These are phyloP conservation scores for Paspalum notatum DNA, from an alignment of 176 grass and related monocot species.

Conservation along the genomic window DNA sequence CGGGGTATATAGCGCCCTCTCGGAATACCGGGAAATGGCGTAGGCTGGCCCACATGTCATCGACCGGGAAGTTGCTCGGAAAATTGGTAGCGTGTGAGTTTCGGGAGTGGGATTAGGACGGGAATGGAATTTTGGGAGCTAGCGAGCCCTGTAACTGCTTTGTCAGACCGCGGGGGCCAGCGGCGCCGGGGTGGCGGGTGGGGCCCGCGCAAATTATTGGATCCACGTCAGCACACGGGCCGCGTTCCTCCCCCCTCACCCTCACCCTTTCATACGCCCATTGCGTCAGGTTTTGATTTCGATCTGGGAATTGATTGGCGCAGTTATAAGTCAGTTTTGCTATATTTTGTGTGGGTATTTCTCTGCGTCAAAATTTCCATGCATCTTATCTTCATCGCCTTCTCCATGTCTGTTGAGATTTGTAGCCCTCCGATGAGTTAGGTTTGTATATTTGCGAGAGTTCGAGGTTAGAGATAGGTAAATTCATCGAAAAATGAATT, in stretches of 20 bases:
- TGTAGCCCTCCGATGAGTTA: too few species aligned
- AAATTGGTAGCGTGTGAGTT: not conserved
- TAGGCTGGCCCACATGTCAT: constrained; percentile 31
- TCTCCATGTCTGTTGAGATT: too few species aligned
- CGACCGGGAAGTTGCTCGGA: not conserved
- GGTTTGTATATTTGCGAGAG: too few species aligned
- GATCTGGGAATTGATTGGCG: too few species aligned
- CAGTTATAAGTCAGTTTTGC: too few species aligned
- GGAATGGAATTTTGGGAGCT: constrained; percentile 38
- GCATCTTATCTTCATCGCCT: too few species aligned
- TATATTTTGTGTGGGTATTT: too few species aligned
- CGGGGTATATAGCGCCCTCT: not conserved
- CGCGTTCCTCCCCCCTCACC: too few species aligned
- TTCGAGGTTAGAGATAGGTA: too few species aligned
- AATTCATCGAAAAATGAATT: too few species aligned
- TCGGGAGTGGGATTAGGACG: not conserved
- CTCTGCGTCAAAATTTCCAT: too few species aligned
- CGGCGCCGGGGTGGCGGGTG: not conserved
- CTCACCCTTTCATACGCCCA: too few species aligned
- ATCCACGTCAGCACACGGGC: constrained; percentile 38
- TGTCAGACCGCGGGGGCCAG: constrained; percentile 14
- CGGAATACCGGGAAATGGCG: constrained; percentile 23
- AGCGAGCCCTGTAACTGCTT: constrained; percentile 41
- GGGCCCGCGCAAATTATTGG: constrained; percentile 45
- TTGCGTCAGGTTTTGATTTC: not conserved